Percentiles rank a stretch among this genome's conserved stretches.
Evolutionary conservation across 768 basidiomycete genomes (phyloP).

Genomic region (Lactifluus volemus): DNA sequence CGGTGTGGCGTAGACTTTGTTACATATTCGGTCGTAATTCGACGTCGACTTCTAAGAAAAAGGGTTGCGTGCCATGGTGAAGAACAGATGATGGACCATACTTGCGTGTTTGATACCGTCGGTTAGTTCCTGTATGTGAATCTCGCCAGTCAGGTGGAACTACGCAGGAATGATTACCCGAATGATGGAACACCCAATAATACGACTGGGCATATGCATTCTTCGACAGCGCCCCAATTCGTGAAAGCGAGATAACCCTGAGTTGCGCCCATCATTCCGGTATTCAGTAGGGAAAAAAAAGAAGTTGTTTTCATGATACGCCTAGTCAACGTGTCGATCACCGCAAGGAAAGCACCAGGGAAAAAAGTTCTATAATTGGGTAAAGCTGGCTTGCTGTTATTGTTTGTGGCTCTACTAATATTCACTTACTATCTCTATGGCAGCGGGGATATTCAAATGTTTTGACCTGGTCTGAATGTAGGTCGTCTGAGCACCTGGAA

Average conservation of each 20-base stretch:
- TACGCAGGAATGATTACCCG: neutral
- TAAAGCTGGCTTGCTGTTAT: too few species aligned
- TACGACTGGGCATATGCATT: neutral
- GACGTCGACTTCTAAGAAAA: neutral
- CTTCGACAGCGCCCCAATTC: neutral
- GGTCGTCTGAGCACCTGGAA: too few species aligned
- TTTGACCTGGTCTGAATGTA: too few species aligned
- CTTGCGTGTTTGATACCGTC: neutral
- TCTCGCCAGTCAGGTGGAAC: neutral
- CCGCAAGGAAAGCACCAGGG: neutral
- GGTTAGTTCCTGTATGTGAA: neutral
- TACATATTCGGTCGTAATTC: neutral
- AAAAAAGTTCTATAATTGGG: neutral
- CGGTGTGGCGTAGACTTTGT: neutral
- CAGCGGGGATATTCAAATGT: too few species aligned
- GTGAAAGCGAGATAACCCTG: neutral
- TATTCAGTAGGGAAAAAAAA: neutral
- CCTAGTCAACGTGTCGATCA: neutral
- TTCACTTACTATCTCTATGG: too few species aligned
- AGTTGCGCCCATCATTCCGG: neutral
- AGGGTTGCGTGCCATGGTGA: neutral
- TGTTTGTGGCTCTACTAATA: too few species aligned
- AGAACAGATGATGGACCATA: neutral
- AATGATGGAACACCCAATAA: neutral
- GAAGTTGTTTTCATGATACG: neutral